Conservation (phyloP, 805 yeast species). For the Metschnikowia lunata region DNA sequence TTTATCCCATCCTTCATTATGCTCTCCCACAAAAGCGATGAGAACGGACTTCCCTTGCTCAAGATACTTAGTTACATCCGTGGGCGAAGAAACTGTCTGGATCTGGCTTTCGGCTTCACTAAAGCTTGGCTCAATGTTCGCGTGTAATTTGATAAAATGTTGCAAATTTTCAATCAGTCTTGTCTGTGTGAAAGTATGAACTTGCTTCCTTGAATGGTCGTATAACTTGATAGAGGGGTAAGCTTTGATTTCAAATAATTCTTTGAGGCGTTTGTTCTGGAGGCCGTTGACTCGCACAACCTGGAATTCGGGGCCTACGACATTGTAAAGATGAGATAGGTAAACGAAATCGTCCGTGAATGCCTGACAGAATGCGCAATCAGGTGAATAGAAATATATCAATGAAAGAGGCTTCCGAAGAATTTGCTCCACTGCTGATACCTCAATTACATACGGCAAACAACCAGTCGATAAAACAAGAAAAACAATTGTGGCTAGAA, state of each 20-base stretch:
- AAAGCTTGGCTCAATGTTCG: conserved; percentile 6
- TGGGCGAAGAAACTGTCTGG: neutral
- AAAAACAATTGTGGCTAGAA: no score
- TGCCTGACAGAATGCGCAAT: conserved; percentile 30
- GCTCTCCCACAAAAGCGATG: conserved; percentile 11
- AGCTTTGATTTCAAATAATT: conserved; percentile 35
- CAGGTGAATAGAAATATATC: conserved; percentile 44
- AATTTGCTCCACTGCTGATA: conserved; percentile 7
- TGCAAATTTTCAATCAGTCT: conserved; percentile 12
- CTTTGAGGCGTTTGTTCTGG: conserved; percentile 28
- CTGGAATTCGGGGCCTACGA: conserved; percentile 26
- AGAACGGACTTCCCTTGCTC: conserved; percentile 1
- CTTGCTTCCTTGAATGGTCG: conserved; percentile 36
- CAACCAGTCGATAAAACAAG: neutral
- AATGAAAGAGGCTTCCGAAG: conserved; percentile 25
- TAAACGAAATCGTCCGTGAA: conserved; percentile 34
- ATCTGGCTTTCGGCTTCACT: neutral
- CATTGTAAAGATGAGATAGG: conserved; percentile 39
- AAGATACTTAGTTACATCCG: conserved; percentile 2
- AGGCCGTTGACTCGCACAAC: conserved; percentile 28
- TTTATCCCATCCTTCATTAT: conserved; percentile 28
- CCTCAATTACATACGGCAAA: conserved; percentile 7
- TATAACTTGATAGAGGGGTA: conserved; percentile 51
- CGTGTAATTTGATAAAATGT: conserved; percentile 8
- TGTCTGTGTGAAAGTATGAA: conserved; percentile 32